These are phyloP conservation scores for Tolypocladium tropicale DNA, from an alignment of 2,329 filamentous ascomycete genomes.

Conservation along the genomic window DNA sequence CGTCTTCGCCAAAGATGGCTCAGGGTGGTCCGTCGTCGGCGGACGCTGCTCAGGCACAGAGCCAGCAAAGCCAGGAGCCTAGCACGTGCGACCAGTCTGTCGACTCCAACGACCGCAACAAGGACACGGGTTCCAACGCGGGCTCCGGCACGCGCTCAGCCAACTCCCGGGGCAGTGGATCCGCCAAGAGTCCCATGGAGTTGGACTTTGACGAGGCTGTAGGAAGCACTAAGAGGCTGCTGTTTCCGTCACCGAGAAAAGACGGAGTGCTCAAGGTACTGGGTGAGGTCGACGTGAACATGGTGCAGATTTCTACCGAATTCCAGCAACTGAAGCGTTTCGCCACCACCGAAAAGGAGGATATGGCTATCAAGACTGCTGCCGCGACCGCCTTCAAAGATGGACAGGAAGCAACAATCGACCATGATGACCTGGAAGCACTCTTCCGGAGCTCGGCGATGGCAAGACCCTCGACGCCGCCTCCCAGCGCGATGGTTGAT, in stretches of 20 bases:
- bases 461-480: conserved; percentile 39
- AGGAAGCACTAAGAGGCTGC: conserved; percentile 53
- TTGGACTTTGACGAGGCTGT: conserved; percentile 35
- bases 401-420: conserved; percentile 10
- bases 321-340: conserved; percentile 22
- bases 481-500: conserved; percentile 31
- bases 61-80: neutral
- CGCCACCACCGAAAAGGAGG: conserved; percentile 30
- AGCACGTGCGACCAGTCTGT: neutral
- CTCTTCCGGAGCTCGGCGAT: conserved; percentile 53
- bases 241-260: conserved; percentile 70
- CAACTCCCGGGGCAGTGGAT: conserved; percentile 46
- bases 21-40: conserved; percentile 10
- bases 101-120: conserved; percentile 3
- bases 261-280: conserved; percentile 52
- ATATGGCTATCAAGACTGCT: conserved; percentile 9
- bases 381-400: conserved; percentile 9
- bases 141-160: conserved; percentile 31
- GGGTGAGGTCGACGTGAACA: conserved; percentile 45
- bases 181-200: conserved; percentile 46
- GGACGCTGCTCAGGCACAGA: neutral
- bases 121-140: conserved; percentile 14
- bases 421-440: conserved; percentile 46
- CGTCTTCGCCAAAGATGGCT: conserved; percentile 18
- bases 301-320: conserved; percentile 32